Conservation (phyloP, 805 yeast species). For the Candida odintsovae region DNA sequence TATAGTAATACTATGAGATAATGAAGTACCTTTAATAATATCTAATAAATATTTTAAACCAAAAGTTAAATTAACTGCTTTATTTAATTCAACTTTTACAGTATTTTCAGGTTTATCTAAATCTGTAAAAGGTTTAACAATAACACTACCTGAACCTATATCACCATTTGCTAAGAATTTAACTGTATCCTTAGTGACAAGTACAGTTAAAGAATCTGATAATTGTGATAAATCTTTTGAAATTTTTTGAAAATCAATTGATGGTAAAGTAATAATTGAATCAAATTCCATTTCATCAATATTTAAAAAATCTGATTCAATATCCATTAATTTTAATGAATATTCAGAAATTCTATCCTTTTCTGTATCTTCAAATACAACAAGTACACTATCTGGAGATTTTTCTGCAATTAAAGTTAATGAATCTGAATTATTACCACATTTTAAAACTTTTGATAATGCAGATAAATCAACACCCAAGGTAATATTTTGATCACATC, state of each 20-base stretch:
- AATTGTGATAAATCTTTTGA: slow-evolving; percentile 82
- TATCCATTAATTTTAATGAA: slow-evolving; percentile 88
- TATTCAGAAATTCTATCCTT: slow-evolving; percentile 92
- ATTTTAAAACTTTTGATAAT: slow-evolving; percentile 80
- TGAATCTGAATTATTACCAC: slow-evolving; percentile 87
- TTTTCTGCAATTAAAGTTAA: slow-evolving; percentile 89
- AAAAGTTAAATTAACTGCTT: slow-evolving; percentile 83
- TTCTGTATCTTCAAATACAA: slow-evolving; percentile 86
- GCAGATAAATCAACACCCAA: slow-evolving; percentile 87
- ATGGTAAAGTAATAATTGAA: slow-evolving; percentile 80
- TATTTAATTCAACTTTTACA: slow-evolving; percentile 70
- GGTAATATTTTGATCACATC: slow-evolving; percentile 92
- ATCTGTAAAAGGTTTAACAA: slow-evolving; percentile 78
- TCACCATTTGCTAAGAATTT: slow-evolving; percentile 90
- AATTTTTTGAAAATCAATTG: slow-evolving; percentile 81
- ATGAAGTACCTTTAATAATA: slow-evolving; percentile 84
- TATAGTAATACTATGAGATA: slow-evolving; percentile 72
- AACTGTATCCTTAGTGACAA: slow-evolving; percentile 88
- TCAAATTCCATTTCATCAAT: slow-evolving; percentile 94
- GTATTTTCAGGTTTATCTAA: slow-evolving; percentile 75
- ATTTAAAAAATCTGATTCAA: slow-evolving; percentile 89
- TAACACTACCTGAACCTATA: slow-evolving; percentile 80
- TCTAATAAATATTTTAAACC: slow-evolving; percentile 89
- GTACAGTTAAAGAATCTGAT: slow-evolving; percentile 80
- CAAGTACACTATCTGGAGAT: slow-evolving; percentile 68